These are phyloP conservation scores for Agrocybe pediades DNA, from an alignment of 768 basidiomycete genomes.

Conservation along the genomic window DNA sequence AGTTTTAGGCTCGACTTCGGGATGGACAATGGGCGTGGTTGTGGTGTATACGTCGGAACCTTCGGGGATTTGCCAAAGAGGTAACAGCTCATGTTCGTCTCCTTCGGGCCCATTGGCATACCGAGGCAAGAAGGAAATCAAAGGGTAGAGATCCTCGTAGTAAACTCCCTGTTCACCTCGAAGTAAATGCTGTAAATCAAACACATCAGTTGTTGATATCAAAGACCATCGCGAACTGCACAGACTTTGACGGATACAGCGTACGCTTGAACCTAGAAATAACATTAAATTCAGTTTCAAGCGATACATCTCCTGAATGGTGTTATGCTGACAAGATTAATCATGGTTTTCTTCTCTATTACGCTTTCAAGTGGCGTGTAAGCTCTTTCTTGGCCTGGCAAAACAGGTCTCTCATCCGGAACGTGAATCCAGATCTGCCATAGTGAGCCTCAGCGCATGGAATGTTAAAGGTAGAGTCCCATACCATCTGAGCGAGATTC, in stretches of 20 bases:
- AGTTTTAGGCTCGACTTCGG: slow-evolving; percentile 7
- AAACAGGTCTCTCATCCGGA: slow-evolving; percentile 40
- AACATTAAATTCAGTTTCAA: slow-evolving; percentile 1
- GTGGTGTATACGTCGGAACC: slow-evolving; percentile 18
- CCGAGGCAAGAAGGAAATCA: slow-evolving; percentile 68
- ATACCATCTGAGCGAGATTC: slow-evolving; percentile 59
- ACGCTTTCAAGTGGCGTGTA: slow-evolving; percentile 43
- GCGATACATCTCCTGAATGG: background rate
- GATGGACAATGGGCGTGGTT: slow-evolving; percentile 2
- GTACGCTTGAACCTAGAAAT: slow-evolving; percentile 61
- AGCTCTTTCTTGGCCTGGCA: slow-evolving; percentile 19
- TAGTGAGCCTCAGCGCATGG: background rate
- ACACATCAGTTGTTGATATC: background rate
- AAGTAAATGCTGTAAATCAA: slow-evolving; percentile 52
- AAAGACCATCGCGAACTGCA: background rate
- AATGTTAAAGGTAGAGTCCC: background rate
- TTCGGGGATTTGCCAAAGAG: slow-evolving; percentile 55
- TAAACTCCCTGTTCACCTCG: slow-evolving; percentile 71
- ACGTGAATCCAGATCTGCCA: slow-evolving; percentile 59
- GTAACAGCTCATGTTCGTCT: slow-evolving; percentile 48
- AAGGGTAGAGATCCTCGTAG: slow-evolving; percentile 73
- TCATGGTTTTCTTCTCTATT: slow-evolving; percentile 76
- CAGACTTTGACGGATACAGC: slow-evolving; percentile 66
- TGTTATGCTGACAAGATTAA: slow-evolving; percentile 53
- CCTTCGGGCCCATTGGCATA: slow-evolving; percentile 37